Evolutionary conservation across 768 basidiomycete species (phyloP).

Genomic region (Agrocybe praecox): DNA sequence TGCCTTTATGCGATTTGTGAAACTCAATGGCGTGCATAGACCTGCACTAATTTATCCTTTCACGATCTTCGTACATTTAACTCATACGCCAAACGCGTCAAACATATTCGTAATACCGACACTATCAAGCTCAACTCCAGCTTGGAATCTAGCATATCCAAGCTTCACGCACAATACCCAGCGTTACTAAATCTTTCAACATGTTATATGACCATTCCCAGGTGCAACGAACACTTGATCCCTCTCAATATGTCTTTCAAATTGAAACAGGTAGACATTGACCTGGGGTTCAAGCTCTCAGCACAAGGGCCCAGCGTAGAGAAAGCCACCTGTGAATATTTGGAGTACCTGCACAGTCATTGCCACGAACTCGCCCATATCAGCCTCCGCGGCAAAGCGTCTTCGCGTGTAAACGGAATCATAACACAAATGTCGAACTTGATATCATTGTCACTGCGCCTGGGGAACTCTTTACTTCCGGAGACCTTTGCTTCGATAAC

Average conservation of each 20-base stretch:
- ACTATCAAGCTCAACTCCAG: constrained; percentile 15
- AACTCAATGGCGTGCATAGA: neutral
- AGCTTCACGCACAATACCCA: neutral
- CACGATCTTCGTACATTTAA: constrained; percentile 29
- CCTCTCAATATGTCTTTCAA: constrained; percentile 34
- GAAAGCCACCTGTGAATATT: constrained; percentile 23
- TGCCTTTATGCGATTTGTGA: neutral
- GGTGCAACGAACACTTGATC: constrained; percentile 23
- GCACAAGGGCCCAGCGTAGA: constrained; percentile 16
- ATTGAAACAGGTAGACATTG: constrained; percentile 38
- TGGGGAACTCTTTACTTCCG: constrained; percentile 37
- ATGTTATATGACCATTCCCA: constrained; percentile 29
- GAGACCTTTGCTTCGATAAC: constrained; percentile 38
- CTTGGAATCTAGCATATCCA: neutral
- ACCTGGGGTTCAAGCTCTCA: constrained; percentile 43
- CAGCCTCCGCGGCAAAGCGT: constrained; percentile 39
- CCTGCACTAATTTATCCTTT: neutral
- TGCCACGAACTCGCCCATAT: constrained; percentile 34
- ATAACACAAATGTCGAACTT: constrained; percentile 36
- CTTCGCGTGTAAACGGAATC: constrained; percentile 27
- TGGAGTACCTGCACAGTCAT: constrained; percentile 28
- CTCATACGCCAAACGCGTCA: constrained; percentile 38
- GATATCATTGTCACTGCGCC: constrained; percentile 38
- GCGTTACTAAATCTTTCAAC: constrained; percentile 30
- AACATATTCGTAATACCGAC: constrained; percentile 34